Evolutionary conservation across 2,329 filamentous ascomycete genomes (phyloP).

Genomic region (Trichophaea hybrida): DNA sequence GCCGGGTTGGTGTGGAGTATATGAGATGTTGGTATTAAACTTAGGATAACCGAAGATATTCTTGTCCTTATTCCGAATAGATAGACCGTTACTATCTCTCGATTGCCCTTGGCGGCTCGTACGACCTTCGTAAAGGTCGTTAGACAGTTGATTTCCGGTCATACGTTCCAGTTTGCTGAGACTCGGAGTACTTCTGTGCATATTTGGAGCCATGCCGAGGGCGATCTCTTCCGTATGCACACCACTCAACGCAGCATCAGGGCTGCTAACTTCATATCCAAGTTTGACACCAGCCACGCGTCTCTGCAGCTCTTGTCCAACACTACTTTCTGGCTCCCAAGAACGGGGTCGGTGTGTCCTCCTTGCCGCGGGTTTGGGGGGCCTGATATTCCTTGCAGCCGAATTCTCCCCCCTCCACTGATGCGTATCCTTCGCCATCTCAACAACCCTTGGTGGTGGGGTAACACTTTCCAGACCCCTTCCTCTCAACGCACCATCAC

Average conservation of each 20-base stretch:
- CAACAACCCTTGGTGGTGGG: background rate
- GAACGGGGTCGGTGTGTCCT: background rate
- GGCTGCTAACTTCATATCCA: slow-evolving; percentile 5
- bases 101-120: slow-evolving; percentile 11
- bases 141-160: slow-evolving; percentile 17
- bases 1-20: background rate
- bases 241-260: background rate
- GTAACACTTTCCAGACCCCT: background rate
- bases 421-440: background rate
- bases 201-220: background rate
- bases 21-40: background rate
- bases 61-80: background rate
- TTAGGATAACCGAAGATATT: slow-evolving; percentile 4
- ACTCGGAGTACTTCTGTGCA: background rate
- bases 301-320: slow-evolving; percentile 1
- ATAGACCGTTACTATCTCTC: slow-evolving; percentile 4
- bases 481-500: background rate
- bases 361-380: background rate
- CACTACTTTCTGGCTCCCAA: slow-evolving; percentile 6
- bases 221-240: background rate
- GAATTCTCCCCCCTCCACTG: background rate
- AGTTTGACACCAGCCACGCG: background rate
- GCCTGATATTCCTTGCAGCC: background rate
- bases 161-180: slow-evolving; percentile 21
- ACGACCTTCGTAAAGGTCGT: slow-evolving; percentile 15